Evolutionary conservation across 768 basidiomycete species (phyloP), one percentile per base, ranked within the genome.

Genomic region (Clavaria fumosa): DNA sequence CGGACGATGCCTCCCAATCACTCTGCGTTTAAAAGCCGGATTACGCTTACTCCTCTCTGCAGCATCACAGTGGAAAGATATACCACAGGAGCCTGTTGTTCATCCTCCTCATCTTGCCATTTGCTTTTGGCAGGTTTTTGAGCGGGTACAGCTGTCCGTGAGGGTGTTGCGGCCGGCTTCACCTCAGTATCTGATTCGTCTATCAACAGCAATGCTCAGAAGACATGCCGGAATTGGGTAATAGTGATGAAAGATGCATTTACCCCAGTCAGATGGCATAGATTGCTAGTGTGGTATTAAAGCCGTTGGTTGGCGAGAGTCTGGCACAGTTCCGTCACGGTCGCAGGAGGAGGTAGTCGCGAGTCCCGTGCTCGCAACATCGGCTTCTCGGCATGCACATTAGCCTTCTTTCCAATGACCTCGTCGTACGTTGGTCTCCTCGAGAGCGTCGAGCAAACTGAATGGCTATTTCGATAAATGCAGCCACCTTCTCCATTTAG

Each of bases 41-140:
- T 45, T 27, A 22, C 47, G 37, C 42, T 43, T 9, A 4, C 10
- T 37, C 22, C 15, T n/a, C n/a, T n/a, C n/a, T n/a, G n/a, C n/a
- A n/a, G n/a, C n/a, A n/a, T n/a, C n/a, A n/a, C n/a, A n/a, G n/a
- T n/a, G n/a, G n/a, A n/a, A 22, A 34, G 31, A 68, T 82, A 49
- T 51, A 91, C 88, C 37, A 75, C 82, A 28, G 81, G 82, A 2
- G 45, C 60, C n/a, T 76, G 72, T 9, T 77, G 77, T 0, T 91
- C 88, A 50, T 83, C 83, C 50, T 95, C 91, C 56, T 96, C 91
- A 33, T 83, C 91, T 43, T 78, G 80, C 78, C 83, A 95, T 58
- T 80, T 85, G 31, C 39, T 42, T 36, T 46, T 49, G 14, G 39
- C 42, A 5, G 48, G 35, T 35, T 54, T 60, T n/a, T n/a, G n/a